Evolutionary conservation across 345 rosid genomes (phyloP), one percentile per base, ranked within the genome.

Genomic region (Conringia planisiliqua): DNA sequence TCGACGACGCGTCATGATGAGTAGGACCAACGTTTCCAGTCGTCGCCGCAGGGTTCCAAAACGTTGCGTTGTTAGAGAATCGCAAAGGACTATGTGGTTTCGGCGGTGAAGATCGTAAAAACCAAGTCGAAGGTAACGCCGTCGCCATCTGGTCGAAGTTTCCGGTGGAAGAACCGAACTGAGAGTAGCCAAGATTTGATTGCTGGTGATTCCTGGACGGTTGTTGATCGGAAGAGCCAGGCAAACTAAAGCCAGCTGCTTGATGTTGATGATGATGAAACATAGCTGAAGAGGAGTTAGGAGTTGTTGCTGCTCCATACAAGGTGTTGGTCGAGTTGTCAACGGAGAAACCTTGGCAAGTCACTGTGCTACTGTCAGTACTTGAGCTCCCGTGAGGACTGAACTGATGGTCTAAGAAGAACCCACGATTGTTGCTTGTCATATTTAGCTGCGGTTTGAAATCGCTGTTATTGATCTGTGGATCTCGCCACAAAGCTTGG

Each of bases 1-100:
- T 79, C 0, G 97, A 81, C 14, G 91, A 85, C 66, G 78, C 76
- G 35, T 95, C 96, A 20, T 61, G 82, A 67, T 69, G 83, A 76
- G 24, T 76, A 36, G 86, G 83, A 22, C 89, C 83, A 1, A 88
- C 91, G 56, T 90, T 90, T 94, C 69, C 73, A 2, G 57, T 1
- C 6, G 81, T 8, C 7, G 58, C 77, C 2, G 81, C 68, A 20
- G 77, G 77, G 77, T 90, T 90, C 99, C 99, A 95, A 71, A 89
- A 92, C 14, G 94, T 88, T 4, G 96, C 88, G 81, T 95, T 92
- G 74, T 95, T 95, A 62, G 99, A 92, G 79, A 95, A 90, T 26
- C 89, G 89, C 76, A 92, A 78, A 60, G 88, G 97, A 24, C 81
- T 78, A 11, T 78, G 81, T 42, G 81, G 77, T 66, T 77, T 79